Percentiles rank a stretch among this genome's conserved stretches.
phyloP scores from a whole-genome alignment of 2,329 filamentous ascomycete species.

The Nannizzia gypsea region DNA sequence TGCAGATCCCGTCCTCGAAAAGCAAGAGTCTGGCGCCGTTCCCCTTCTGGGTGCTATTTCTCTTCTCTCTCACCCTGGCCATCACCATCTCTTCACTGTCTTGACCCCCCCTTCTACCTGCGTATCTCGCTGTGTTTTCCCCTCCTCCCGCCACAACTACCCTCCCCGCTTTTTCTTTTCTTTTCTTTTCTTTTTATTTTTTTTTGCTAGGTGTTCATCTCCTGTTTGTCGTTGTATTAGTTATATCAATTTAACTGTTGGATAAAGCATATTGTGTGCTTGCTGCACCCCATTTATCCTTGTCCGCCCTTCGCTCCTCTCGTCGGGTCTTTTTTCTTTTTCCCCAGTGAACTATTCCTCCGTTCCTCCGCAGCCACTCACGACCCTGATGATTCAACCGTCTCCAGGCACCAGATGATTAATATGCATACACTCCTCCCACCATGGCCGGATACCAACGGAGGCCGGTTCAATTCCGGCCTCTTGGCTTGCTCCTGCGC shows the following conservation, averaged over 20 bases:
- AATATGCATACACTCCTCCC: too few relatives aligned
- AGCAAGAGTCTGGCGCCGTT: constrained; percentile 8
- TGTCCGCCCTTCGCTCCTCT: not conserved
- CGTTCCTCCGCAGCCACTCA: not conserved
- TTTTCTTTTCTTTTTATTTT: not conserved
- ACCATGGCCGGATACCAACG: constrained; percentile 15
- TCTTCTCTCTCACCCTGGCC: constrained; percentile 10
- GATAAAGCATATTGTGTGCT: not conserved
- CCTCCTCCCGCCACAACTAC: too few relatives aligned
- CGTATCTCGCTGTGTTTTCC: too few relatives aligned
- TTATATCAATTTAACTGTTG: not conserved
- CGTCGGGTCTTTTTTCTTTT: not conserved
- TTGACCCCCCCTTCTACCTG: not conserved
- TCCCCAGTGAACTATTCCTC: too few relatives aligned
- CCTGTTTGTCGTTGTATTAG: not conserved
- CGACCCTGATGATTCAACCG: not conserved
- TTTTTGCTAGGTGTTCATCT: not conserved
- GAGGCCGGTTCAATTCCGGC: constrained; percentile 35
- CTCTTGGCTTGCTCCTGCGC: constrained; percentile 23
- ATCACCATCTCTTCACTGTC: not conserved
- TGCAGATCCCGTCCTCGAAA: constrained; percentile 11
- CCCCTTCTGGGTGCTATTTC: constrained; percentile 11
- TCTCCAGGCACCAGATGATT: not conserved
- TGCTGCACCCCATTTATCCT: not conserved
- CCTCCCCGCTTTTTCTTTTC: not conserved